These are phyloP conservation scores for Penicillium coffeae DNA, from an alignment of 495 filamentous ascomycete genomes.

Conservation along the genomic window DNA sequence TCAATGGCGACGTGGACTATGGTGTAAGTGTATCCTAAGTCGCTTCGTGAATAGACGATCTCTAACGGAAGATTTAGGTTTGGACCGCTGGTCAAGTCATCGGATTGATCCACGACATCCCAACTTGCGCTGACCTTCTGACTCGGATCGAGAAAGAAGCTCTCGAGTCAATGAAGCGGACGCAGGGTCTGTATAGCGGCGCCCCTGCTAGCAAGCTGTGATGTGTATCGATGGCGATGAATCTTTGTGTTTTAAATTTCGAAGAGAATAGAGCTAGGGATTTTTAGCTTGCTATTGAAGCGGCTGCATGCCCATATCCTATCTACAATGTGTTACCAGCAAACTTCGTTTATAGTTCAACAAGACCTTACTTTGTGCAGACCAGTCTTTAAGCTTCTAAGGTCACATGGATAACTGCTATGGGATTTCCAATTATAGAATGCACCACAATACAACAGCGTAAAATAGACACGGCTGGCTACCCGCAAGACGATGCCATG, in stretches of 20 bases:
- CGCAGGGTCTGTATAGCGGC: conserved; percentile 34
- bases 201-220: conserved; percentile 39
- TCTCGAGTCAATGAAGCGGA: conserved; percentile 45
- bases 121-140: conserved; percentile 57
- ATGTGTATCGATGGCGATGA: not conserved
- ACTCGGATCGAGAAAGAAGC: conserved; percentile 62
- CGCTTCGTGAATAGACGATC: not conserved
- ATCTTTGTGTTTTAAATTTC: not conserved
- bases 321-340: not conserved
- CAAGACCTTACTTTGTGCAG: not conserved
- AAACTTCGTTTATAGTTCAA: not conserved
- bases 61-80: conserved; percentile 41
- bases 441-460: no score
- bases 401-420: no score
- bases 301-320: no score
- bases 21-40: conserved; percentile 58
- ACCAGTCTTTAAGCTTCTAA: not conserved
- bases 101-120: conserved; percentile 66
- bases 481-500: no score
- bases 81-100: conserved; percentile 73
- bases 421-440: no score
- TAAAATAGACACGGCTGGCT: no score
- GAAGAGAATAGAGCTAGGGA: conserved; percentile 1
- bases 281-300: no score
- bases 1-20: conserved; percentile 86